Evolutionary conservation across 2,329 filamentous ascomycete species (phyloP), one percentile per base, ranked within the genome.

Genomic region (Neopestalotiopsis sp.): DNA sequence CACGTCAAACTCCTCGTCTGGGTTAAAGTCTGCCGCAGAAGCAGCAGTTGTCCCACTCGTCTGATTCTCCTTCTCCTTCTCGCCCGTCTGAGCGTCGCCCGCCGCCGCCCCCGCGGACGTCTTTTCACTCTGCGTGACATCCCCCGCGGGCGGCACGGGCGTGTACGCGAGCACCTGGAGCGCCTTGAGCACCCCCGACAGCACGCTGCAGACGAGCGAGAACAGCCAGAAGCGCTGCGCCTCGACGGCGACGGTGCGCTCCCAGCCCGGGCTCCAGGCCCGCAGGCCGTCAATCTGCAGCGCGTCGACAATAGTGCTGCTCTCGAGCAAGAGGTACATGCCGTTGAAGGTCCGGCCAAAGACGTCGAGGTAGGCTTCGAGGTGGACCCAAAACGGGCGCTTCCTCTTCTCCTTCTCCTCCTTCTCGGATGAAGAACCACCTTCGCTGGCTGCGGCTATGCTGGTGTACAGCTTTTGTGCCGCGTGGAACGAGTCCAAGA

Each of bases 221-320:
- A 90, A 87, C 71, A 93, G 87, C 92, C 92, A 94, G 78, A 92
- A 90, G 66, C 89, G 86, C 79, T 92, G 89, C 0, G 87, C 88
- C 79, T 94, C 90, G 28, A 86, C 70, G 61, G 88, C 83, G 4
- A 92, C 74, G 32, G 71, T 73, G n/a, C 74, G 73, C 17, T 85
- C 85, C 77, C 82, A 75, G 49, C 83, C 84, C 1, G 85, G 73
- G 0, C 85, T 86, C 81, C 91, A 90, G 13, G 88, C 77, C 61
- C 86, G 81, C 71, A 89, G 71, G 66, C 81, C 81, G 57, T 79
- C 73, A 20, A 86, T 76, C 20, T 75, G 76, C 64, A 85, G 72
- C 32, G 84, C 78, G 81, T 91, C 84, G 70, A 89, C 82, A 62
- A 92, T 85, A 0, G 89, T 92, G 56, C 85, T 76, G 70, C 88